Evolutionary conservation across 768 basidiomycete species (phyloP), one percentile per base, ranked within the genome.

Genomic region (Cystobasidium ongulense): DNA sequence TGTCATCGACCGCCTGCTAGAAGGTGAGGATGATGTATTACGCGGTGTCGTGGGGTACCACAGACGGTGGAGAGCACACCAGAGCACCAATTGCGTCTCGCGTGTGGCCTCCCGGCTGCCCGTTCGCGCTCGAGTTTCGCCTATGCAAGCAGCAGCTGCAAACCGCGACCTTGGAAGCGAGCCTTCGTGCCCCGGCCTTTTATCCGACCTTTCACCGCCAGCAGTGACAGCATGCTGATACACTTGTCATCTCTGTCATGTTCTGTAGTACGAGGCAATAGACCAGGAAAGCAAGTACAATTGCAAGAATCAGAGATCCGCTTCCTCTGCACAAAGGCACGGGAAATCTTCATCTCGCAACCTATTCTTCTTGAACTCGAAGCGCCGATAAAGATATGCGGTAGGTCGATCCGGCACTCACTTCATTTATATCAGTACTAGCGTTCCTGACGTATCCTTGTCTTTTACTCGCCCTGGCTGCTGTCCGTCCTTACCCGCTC

Each of bases 381-480:
- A 82, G 96, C 95, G 64, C 95, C 95, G 78, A 98, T 99, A 84
- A 99, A 99, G 88, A 99, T 99, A 82, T 98, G 96, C 81, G 95
- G 95, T 95, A 77, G 78, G 91, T 84, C 39, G 13, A 31, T 1
- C 65, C 38, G 67, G 66, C 53, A 73, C 53, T 70, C 57, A 38
- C 33, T 66, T 43, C 65, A 73, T 17, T 39, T 72, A 54, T 67
- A 64, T 41, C 62, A 76, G 76, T 11, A n/a, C 2, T 36, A 21
- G 25, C 53, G 36, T 25, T 13, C 18, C 38, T 67, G 23, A 50
- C 17, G 57, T 29, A 38, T 33, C 23, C 23, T 61, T n/a, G n/a
- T 61, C 36, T 27, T 38, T 13, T 31, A 8, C 63, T 38, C 63
- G 2, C 0, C n/a, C 54, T n/a, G n/a, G n/a, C 66, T 36, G 59